Base-by-base conservation (phyloP, 176 grass and related monocot genomes). In the Saccharum spontaneum region DNA sequence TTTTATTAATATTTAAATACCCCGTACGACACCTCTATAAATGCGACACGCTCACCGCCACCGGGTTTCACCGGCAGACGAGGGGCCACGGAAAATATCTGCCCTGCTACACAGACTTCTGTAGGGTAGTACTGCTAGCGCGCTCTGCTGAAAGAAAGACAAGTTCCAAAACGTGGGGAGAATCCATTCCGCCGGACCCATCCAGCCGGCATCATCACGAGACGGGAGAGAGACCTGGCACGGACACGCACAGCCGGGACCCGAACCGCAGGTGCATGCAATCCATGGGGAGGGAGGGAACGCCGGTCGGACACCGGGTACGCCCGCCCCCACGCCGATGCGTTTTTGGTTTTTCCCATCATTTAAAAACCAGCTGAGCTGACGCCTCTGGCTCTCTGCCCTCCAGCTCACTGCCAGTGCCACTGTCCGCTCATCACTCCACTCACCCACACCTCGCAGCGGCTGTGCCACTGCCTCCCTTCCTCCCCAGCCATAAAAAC, bases 371-470 rank as follows among this genome's bases (percentile, higher is more conserved):
- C 70, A 80, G 40, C 66, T 28, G 37, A 23, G 40, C 71, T 34
- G 44, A 31, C 67, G 50, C 77, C 24, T 33, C 77, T 80, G 48
- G 49, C 60, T 57, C 82, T 91, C 82, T 91, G 84, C 80, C 50
- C 73, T 89, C 72, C 90, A 90, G 87, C 92, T 92, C 92, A 92
- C 90, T 59, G 62, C 89, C 86, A 86, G 86, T 91, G 62, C 15
- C 77, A 28, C 30, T 15, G 30, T 86, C 28, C 24, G 30, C 45
- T 54, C 73, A 39, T 84, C 84, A 82, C 65, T 75, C 82, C 73
- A 64, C 54, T 64, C 78, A 38, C 67, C 41, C 43, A 4, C 70
- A 30, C 55, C 23, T 34, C 24, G 60, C 61, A 34, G 46, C 68
- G 10, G 49, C 49, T 24, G 57, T 24, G 55, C 57, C 26, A 6